Percentiles rank a stretch among this genome's conserved stretches.
phyloP scores from a whole-genome alignment of 2,329 filamentous ascomycete species.

The Ascochyta clinopodiicola region DNA sequence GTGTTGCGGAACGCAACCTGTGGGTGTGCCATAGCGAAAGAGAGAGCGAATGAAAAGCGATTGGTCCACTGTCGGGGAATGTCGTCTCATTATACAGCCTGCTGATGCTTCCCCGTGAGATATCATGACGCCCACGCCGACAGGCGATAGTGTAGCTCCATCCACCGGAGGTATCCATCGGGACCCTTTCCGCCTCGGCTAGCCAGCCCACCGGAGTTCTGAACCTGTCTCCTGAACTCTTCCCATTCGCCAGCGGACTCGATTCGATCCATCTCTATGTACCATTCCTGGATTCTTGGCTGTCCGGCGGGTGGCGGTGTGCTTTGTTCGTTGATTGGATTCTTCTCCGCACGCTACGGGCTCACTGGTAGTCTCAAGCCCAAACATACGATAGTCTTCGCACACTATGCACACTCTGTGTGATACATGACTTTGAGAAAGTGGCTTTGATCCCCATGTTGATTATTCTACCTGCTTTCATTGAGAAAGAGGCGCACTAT shows the following conservation, averaged over 20 bases:
- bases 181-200: background rate
- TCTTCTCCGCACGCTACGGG: background rate
- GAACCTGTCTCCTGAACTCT: background rate
- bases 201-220: background rate
- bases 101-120: background rate
- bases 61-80: background rate
- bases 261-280: background rate
- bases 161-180: background rate
- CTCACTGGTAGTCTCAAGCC: background rate
- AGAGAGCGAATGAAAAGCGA: background rate
- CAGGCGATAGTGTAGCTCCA: background rate
- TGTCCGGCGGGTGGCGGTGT: background rate
- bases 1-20: slow-evolving; percentile 16
- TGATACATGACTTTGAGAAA: no score
- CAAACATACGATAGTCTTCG: background rate
- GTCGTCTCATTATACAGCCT: background rate
- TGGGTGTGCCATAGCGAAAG: slow-evolving; percentile 9
- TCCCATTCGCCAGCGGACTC: background rate
- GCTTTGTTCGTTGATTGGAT: background rate
- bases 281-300: background rate
- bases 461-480: background rate
- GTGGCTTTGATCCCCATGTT: background rate
- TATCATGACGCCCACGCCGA: background rate
- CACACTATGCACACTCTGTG: background rate
- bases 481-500: background rate